Evolutionary conservation across 2,329 filamentous ascomycete species (phyloP).

Genomic region (Phyllosticta paracitricarpa): DNA sequence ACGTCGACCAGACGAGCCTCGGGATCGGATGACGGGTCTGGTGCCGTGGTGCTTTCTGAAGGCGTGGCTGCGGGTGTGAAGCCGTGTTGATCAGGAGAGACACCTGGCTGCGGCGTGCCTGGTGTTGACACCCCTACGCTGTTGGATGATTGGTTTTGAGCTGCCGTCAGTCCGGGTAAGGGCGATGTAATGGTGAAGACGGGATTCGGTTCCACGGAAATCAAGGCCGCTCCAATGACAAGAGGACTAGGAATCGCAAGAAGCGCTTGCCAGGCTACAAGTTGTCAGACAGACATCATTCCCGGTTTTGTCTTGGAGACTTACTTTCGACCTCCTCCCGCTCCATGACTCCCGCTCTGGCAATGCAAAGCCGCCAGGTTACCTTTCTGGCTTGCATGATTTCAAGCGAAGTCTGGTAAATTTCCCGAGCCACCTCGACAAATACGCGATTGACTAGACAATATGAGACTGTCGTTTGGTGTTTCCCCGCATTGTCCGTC

Average conservation of each 20-base stretch:
- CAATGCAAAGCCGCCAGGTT: conserved; percentile 67
- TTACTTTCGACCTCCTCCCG: conserved; percentile 50
- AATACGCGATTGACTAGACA: conserved; percentile 56
- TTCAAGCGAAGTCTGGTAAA: conserved; percentile 70
- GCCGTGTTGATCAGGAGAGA: conserved; percentile 26
- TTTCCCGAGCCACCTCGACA: conserved; percentile 58
- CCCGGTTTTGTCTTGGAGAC: conserved; percentile 3
- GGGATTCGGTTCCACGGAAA: conserved; percentile 56
- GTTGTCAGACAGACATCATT: no score
- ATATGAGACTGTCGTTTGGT: conserved; percentile 65
- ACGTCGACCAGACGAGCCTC: conserved; percentile 63
- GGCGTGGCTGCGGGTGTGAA: conserved; percentile 59
- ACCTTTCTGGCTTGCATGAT: conserved; percentile 61
- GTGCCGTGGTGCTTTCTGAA: conserved; percentile 35
- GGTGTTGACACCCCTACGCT: conserved; percentile 5
- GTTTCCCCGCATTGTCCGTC: conserved; percentile 67
- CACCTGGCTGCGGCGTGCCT: conserved; percentile 21
- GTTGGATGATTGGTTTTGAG: conserved; percentile 9
- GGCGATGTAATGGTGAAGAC: conserved; percentile 52
- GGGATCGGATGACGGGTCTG: conserved; percentile 41
- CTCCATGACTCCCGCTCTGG: conserved; percentile 60
- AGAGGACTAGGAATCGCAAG: conserved; percentile 27
- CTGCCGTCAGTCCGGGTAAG: conserved; percentile 14
- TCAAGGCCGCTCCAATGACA: conserved; percentile 39
- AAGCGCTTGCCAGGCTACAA: conserved; percentile 24